A percentile compares a stretch with the other conserved stretches of the same genome.
These are phyloP conservation scores for Sugiyamaella neomexicana DNA, from an alignment of 1,139 yeast genomes.

Conservation along the genomic window DNA sequence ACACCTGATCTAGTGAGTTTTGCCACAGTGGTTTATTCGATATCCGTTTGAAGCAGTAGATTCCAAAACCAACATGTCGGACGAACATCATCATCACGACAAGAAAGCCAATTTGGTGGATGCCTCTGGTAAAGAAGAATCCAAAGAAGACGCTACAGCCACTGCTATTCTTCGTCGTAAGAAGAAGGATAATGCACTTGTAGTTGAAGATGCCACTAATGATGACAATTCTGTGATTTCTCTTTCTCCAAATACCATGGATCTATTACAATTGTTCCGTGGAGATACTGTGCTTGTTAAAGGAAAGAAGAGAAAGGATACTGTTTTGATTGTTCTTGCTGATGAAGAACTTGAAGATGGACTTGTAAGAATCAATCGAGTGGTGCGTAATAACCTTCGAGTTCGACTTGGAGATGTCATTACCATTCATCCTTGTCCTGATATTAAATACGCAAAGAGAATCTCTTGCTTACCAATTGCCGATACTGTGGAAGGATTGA, in stretches of 20 bases:
- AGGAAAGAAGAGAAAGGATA: conserved; percentile 97
- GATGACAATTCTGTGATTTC: conserved; percentile 97
- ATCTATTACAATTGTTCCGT: conserved; percentile 87
- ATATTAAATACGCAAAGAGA: conserved; percentile 81
- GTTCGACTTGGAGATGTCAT: conserved; percentile 92
- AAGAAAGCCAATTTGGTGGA: conserved; percentile 44
- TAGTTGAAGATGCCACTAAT: conserved; percentile 95
- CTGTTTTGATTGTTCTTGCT: conserved; percentile 93
- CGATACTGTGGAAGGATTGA: conserved; percentile 96
- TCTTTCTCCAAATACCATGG: conserved; percentile 95
- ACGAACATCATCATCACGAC: conserved; percentile 14
- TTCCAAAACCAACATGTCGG: conserved; percentile 8
- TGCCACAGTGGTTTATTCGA: too few relatives aligned
- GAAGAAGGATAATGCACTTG: conserved; percentile 92
- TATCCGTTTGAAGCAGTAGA: neutral
- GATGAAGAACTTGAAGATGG: conserved; percentile 98
- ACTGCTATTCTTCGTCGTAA: conserved; percentile 96
- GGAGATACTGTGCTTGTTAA: conserved; percentile 97
- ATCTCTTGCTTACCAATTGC: conserved; percentile 97
- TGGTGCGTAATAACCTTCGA: conserved; percentile 91
- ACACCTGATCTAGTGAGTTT: too few relatives aligned
- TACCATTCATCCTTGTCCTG: conserved; percentile 94
- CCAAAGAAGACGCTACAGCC: conserved; percentile 82
- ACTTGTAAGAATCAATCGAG: conserved; percentile 89
- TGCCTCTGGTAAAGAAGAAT: conserved; percentile 55